Percentiles rank a stretch among this genome's conserved stretches.
phyloP scores from a whole-genome alignment of 495 filamentous ascomycete species.

The Geoglossum glabrum region DNA sequence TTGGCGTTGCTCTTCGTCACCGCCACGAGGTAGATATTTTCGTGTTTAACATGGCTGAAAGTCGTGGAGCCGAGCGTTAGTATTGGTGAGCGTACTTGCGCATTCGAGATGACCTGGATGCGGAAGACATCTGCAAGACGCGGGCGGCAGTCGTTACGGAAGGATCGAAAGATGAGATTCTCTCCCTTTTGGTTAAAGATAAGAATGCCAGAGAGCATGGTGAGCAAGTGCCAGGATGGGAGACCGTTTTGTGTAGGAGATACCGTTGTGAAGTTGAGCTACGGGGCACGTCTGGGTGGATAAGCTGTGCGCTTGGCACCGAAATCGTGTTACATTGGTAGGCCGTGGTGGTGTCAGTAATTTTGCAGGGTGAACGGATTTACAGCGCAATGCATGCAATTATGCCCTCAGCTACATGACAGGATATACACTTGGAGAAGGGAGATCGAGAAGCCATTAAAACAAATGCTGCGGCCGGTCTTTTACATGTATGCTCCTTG shows the following conservation, averaged over 20 bases:
- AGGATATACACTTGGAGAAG: background rate
- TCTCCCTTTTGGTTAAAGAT: conserved; percentile 99
- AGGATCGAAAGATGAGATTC: conserved; percentile 97
- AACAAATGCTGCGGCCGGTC: background rate
- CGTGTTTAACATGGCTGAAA: conserved; percentile 98
- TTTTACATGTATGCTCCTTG: background rate
- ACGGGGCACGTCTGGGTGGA: background rate
- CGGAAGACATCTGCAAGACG: conserved; percentile 97
- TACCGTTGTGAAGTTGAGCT: background rate
- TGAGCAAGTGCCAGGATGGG: conserved; percentile 10
- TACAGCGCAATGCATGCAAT: background rate
- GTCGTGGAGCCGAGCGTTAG: conserved; percentile 93
- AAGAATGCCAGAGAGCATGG: conserved; percentile 87
- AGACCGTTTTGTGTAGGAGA: background rate
- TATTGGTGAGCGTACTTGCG: conserved; percentile 93
- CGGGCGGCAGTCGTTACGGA: conserved; percentile 91
- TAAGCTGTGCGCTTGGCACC: background rate
- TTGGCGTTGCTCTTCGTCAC: conserved; percentile 99
- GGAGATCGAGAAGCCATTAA: background rate
- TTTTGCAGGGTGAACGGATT: background rate
- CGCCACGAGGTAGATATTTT: conserved; percentile 96
- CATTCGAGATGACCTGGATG: conserved; percentile 98
- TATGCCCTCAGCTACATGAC: background rate
- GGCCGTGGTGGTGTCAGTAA: background rate
- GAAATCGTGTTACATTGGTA: background rate